Percentiles rank a stretch among this genome's conserved stretches.
phyloP scores from a whole-genome alignment of 176 grass and related monocot genomes.

The Hordeum marinum region DNA sequence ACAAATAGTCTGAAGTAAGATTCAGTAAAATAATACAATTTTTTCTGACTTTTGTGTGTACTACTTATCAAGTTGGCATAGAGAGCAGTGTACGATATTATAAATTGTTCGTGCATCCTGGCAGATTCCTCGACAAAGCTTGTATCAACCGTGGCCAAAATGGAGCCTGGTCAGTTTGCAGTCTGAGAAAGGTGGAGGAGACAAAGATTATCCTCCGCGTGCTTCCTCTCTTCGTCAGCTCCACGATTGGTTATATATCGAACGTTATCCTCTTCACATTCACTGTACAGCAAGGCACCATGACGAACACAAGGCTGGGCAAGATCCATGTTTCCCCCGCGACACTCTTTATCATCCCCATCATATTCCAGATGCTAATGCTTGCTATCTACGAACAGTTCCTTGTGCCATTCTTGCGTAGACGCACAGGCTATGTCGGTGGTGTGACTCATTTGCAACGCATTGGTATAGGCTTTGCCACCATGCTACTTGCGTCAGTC shows the following conservation, averaged over 20 bases:
- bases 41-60: neutral
- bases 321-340: conserved; percentile 46
- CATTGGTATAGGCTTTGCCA: conserved; percentile 35
- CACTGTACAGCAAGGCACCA: conserved; percentile 51
- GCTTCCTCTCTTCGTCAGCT: conserved; percentile 55
- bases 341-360: conserved; percentile 49
- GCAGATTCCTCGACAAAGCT: conserved; percentile 60
- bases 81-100: neutral
- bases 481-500: conserved; percentile 18
- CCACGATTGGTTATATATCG: conserved; percentile 31
- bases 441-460: conserved; percentile 50
- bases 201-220: conserved; percentile 44
- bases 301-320: conserved; percentile 55
- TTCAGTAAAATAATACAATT: neutral
- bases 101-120: neutral
- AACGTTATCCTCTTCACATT: conserved; percentile 34
- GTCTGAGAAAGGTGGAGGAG: conserved; percentile 45
- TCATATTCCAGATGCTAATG: conserved; percentile 45
- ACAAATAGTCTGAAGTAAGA: conserved; percentile 35
- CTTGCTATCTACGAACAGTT: conserved; percentile 44
- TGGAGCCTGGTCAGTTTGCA: conserved; percentile 44
- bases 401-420: conserved; percentile 35
- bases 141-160: conserved; percentile 35
- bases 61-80: neutral
- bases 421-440: conserved; percentile 27